Evolutionary conservation across 331 rosid species (phyloP), one percentile per base, ranked within the genome.

Genomic region (Erythrophleum ivorense): DNA sequence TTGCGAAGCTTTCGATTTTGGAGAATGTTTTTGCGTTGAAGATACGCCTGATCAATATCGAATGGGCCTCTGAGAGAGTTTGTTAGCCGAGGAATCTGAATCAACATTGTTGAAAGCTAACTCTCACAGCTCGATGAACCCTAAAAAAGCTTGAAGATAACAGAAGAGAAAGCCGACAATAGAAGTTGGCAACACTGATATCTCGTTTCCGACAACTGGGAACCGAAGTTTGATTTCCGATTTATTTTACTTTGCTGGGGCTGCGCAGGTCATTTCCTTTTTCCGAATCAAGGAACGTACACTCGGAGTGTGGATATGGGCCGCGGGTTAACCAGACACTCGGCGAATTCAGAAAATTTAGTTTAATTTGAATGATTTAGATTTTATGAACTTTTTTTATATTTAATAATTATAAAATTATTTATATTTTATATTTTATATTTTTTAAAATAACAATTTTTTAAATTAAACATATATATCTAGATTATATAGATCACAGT

Each of bases 51-150:
- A 48, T 95, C 98, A 75, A 91, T 81, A 75, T 95, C 98, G 77
- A 95, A 95, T 5, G 98, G 96, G 13, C 81, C 89, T 80, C 98
- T 88, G 48, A 95, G 91, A 64, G 98, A 89, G 65, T 87, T 93
- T 3, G 98, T 91, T 70, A 95, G 80, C 60, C 98, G 95, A 55
- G 98, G 98, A 83, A 95, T 85, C 88, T 93, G 97, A 86, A 91
- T 84, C 89, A 90, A 68, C 99, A 93, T 93, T 60, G 31, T 78
- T 18, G 38, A 24, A 18, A 21, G 58, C 34, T 60, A 16, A 59
- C 18, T 38, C n/a, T 24, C 2, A 54, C 70, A 31, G 16, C 29
- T 72, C 7, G 76, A 80, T 38, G 1, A 55, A 46, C 64, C 62
- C 57, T 13, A 71, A 21, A 6, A 75, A 36, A 36, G 6, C 48